Base-by-base conservation (phyloP, 805 yeast species). In the Maudiozyma turicensis region DNA sequence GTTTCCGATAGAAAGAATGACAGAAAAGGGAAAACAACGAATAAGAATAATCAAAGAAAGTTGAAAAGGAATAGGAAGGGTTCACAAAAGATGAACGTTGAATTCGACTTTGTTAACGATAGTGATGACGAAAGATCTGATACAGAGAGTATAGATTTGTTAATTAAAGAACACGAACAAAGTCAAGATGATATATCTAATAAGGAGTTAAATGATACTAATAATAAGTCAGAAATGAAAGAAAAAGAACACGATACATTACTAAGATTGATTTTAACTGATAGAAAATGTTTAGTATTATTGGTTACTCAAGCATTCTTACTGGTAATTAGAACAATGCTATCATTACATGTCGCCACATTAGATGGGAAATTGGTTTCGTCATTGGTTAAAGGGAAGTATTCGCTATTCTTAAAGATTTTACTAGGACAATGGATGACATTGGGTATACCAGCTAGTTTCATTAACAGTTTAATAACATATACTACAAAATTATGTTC, bases 291-390 rank as follows among this genome's bases (percentile, higher is more conserved):
- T 52, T 34, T 66, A 7, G 34, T 54, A 6, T 48, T 67, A 29
- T 58, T 86, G 37, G 51, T 63, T 0, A 55, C 76, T 0, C 91
- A 87, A 64, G 66, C 87, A 6, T 60, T 71, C 0, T 70, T 87
- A 29, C 71, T 90, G 43, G 73, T 85, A 3, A 54, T 76, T 5
- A 74, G 95, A 54, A 91, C 96, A 0, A 64, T 82, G 28, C 67
- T 90, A 30, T 83, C 95, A 2, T 73, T 90, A 44, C 81, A 82
- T 58, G 90, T 89, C 13, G 96, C 97, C 6, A 78, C 83, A 10
- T 72, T 90, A 50, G 97, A 90, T 65, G 97, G 97, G 54, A 72
- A 74, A 59, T 70, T 90, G 48, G 96, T 90, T 5, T 86, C 95
- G 0, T 79, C 86, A 1, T 73, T 90, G 56, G 86, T 90, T 31